Evolutionary conservation across 2,329 filamentous ascomycete genomes (phyloP), one percentile per base, ranked within the genome.

Genomic region (Pseudopithomyces chartarum): DNA sequence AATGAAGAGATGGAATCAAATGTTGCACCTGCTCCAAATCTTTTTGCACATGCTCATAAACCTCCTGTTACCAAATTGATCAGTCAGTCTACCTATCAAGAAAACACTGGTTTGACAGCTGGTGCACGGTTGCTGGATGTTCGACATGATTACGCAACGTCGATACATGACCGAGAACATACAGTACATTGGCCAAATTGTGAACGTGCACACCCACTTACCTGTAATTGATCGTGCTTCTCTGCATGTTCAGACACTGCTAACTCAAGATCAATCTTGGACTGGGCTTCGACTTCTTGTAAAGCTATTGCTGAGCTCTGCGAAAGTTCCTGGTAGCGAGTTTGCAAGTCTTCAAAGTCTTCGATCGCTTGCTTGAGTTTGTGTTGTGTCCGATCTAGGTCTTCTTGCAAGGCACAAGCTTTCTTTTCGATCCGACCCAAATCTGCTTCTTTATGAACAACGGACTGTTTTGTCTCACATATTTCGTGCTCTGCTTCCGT

Each of bases 381-480:
- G 7, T 43, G 26, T 59, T 69, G 58, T 11, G 59, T 58, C 11
- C 23, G 59, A 39, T 63, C 48, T 5, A 75, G 53, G 2, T 64
- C 61, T 26, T 53, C 47, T 29, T 65, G 61, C 2, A 73, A 42
- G 23, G 60, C 54, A n/a, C 52, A 47, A n/a, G 58, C 52, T 26
- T 64, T 58, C 20, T 55, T 53, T 26, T 63, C 54, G 10, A 77
- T 61, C 6, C 47, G 57, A 23, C 56, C 44, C 2, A 76, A 60
- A 19, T 74, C 64, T 4, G 65, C 58, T 6, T 54, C 56, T 52
- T 68, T 64, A 1, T 46, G 50, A 20, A 32, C 53, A 8, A 33
- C 45, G 6, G 47, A 58, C 17, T 48, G 34, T 29, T 39, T 42
- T 43, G 13, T 38, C 17, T 48, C 17, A 13, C 43, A 17, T 29